These are phyloP conservation scores for Ogataea paradorogensis DNA, from an alignment of 805 yeast genomes.

Conservation along the genomic window DNA sequence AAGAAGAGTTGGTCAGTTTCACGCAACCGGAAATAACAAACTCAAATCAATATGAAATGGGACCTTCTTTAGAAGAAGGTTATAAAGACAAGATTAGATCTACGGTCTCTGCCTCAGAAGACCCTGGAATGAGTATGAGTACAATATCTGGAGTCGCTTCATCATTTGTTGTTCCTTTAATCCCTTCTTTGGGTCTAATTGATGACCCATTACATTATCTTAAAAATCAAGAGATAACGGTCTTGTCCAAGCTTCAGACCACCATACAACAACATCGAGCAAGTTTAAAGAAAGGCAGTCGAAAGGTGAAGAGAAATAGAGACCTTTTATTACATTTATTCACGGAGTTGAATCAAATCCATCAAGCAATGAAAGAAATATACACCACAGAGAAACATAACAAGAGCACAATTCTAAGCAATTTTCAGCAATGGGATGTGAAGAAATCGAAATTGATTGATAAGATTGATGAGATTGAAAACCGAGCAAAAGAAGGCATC, in stretches of 20 bases:
- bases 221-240: slow-evolving; percentile 29
- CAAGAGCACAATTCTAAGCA: slow-evolving; percentile 28
- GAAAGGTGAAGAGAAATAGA: slow-evolving; percentile 32
- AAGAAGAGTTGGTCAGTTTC: slow-evolving; percentile 17
- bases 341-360: slow-evolving; percentile 39
- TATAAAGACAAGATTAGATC: slow-evolving; percentile 14
- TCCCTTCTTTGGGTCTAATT: slow-evolving; percentile 21
- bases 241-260: slow-evolving; percentile 25
- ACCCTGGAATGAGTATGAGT: slow-evolving; percentile 6
- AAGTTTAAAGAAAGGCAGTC: slow-evolving; percentile 36
- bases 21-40: neutral
- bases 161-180: slow-evolving; percentile 11
- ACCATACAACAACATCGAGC: slow-evolving; percentile 28
- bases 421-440: slow-evolving; percentile 41
- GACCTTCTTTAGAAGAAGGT: slow-evolving; percentile 22
- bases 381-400: slow-evolving; percentile 38
- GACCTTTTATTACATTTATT: slow-evolving; percentile 29
- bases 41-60: slow-evolving; percentile 16
- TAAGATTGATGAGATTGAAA: slow-evolving; percentile 39
- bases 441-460: slow-evolving; percentile 34
- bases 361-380: slow-evolving; percentile 44
- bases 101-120: neutral
- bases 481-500: slow-evolving; percentile 40
- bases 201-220: slow-evolving; percentile 35
- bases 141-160: slow-evolving; percentile 10